These are phyloP conservation scores for Dactylellina sp. DNA, from an alignment of 2,329 filamentous ascomycete genomes.

Conservation along the genomic window DNA sequence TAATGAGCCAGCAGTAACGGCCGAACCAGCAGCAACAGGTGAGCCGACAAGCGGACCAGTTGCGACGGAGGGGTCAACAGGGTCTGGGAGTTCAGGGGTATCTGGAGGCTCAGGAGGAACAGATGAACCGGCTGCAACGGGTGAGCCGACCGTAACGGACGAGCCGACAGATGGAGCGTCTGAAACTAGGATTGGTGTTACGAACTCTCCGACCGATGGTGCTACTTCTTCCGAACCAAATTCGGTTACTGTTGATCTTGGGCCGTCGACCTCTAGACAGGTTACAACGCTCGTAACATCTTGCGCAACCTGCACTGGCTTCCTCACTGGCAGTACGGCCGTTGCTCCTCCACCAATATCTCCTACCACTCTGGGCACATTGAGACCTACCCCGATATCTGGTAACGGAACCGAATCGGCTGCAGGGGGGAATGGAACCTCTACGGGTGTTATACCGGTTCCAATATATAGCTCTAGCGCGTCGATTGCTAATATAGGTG, in stretches of 20 bases:
- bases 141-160: not conserved
- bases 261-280: not conserved
- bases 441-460: not conserved
- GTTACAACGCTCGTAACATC: too few relatives aligned
- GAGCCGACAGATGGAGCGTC: not conserved
- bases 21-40: too few relatives aligned
- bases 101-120: not conserved
- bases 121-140: too few relatives aligned
- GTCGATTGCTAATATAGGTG: not conserved
- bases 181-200: not conserved
- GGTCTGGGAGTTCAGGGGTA: not conserved
- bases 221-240: not conserved
- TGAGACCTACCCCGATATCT: too few relatives aligned
- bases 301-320: too few relatives aligned
- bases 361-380: too few relatives aligned
- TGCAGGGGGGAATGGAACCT: not conserved
- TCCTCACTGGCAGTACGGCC: too few relatives aligned
- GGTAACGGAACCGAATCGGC: too few relatives aligned
- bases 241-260: not conserved
- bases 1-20: too few relatives aligned
- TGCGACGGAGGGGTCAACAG: too few relatives aligned
- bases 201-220: not conserved
- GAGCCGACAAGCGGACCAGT: too few relatives aligned
- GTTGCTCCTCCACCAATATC: too few relatives aligned
- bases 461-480: slow-evolving; percentile 6